Percentiles rank a stretch among this genome's conserved stretches.
phyloP scores from a whole-genome alignment of 768 basidiomycete species.

The Phylloporus scabripes region DNA sequence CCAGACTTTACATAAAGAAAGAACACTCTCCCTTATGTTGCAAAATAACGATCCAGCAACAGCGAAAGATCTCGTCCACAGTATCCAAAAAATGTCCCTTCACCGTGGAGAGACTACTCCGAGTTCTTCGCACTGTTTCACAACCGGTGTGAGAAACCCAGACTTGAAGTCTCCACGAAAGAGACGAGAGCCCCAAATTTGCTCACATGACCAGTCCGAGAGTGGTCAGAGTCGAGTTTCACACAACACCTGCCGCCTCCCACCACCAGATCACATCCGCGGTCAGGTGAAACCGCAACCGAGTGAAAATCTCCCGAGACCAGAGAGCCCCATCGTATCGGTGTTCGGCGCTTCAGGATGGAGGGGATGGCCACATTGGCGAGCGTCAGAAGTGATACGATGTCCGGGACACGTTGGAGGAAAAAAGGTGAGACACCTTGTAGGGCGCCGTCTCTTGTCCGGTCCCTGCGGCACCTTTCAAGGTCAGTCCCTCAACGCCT shows the following conservation, averaged over 20 bases:
- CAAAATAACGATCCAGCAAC: background rate
- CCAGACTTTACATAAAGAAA: too few species aligned
- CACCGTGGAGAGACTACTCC: background rate
- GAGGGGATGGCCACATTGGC: too few species aligned
- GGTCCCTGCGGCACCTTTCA: slow-evolving; percentile 53
- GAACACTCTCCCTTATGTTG: too few species aligned
- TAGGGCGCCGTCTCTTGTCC: slow-evolving; percentile 26
- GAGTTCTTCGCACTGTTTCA: background rate
- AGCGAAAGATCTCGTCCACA: background rate
- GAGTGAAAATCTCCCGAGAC: background rate
- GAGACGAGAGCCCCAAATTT: slow-evolving; percentile 16
- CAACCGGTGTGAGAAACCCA: background rate
- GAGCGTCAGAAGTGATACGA: too few species aligned
- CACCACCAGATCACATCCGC: background rate
- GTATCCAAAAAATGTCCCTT: background rate
- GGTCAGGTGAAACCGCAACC: too few species aligned
- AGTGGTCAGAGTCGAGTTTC: slow-evolving; percentile 13
- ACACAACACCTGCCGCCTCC: background rate
- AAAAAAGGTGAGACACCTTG: slow-evolving; percentile 4
- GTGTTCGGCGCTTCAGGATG: background rate
- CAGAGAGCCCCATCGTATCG: background rate
- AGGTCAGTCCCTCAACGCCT: slow-evolving; percentile 23
- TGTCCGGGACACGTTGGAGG: slow-evolving; percentile 8
- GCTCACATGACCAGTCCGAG: slow-evolving; percentile 5
- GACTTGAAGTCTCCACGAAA: slow-evolving; percentile 13